Percentiles rank a stretch among this genome's conserved stretches.
Evolutionary conservation across 441 rosid species (phyloP).

Genomic region (Populus hybrid): DNA sequence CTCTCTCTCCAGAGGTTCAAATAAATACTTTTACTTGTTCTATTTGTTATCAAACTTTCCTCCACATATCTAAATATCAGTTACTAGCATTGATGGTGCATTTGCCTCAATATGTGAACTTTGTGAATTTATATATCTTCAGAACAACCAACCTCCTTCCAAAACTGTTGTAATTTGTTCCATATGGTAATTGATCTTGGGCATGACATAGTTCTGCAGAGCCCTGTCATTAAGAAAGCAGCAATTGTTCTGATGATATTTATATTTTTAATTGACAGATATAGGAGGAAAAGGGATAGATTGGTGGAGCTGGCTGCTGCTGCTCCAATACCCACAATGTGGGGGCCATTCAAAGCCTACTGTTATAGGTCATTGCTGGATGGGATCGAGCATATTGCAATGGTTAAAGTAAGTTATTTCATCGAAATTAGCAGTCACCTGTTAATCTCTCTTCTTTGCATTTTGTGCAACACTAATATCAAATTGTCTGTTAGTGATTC

Average conservation of each 20-base stretch:
- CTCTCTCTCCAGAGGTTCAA: not conserved
- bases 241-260: slow-evolving; percentile 5
- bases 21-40: not conserved
- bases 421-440: slow-evolving; percentile 1
- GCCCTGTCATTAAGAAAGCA: not conserved
- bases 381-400: slow-evolving; percentile 91
- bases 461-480: not conserved
- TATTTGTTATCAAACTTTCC: not conserved
- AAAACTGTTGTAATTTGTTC: not conserved
- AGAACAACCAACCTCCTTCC: not conserved
- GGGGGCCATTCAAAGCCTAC: slow-evolving; percentile 87
- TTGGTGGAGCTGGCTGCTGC: slow-evolving; percentile 68
- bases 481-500: not conserved
- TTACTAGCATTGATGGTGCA: not conserved
- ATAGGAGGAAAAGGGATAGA: slow-evolving; percentile 76
- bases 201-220: not conserved
- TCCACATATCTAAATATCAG: not conserved
- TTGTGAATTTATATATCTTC: slow-evolving; percentile 4
- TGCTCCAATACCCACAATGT: slow-evolving; percentile 77
- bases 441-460: slow-evolving; percentile 4
- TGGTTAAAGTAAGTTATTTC: slow-evolving; percentile 75
- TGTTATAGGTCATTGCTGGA: slow-evolving; percentile 74
- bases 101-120: not conserved
- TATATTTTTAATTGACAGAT: slow-evolving; percentile 37
- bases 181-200: not conserved